Conservation (phyloP, 2,329 filamentous ascomycete genomes). For the Zalaria sp. region DNA sequence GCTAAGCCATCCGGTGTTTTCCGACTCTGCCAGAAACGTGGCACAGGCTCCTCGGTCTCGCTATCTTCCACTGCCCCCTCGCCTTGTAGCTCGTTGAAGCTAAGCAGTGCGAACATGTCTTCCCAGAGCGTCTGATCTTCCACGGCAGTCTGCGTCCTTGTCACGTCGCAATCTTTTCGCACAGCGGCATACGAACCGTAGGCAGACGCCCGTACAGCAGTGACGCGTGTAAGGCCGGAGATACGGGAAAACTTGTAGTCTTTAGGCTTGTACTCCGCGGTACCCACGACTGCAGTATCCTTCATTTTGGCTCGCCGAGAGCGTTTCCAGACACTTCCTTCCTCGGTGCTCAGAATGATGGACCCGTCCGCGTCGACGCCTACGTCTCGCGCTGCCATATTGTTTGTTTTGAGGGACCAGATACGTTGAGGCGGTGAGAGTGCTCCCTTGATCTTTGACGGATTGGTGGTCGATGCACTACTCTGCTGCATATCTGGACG, state of each 20-base stretch:
- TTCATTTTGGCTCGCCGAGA: constrained; percentile 73
- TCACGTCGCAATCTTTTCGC: constrained; percentile 70
- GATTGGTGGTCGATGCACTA: constrained; percentile 74
- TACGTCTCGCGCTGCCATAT: constrained; percentile 73
- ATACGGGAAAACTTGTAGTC: constrained; percentile 94
- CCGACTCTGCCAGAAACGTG: constrained; percentile 34
- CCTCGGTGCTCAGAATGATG: constrained; percentile 84
- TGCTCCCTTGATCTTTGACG: constrained; percentile 73
- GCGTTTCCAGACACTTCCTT: constrained; percentile 84
- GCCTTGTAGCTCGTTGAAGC: constrained; percentile 44
- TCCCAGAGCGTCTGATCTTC: constrained; percentile 57
- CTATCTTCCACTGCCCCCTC: constrained; percentile 27
- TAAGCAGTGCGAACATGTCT: constrained; percentile 56
- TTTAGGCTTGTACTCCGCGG: constrained; percentile 51
- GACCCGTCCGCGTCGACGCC: constrained; percentile 85
- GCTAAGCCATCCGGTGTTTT: constrained; percentile 33
- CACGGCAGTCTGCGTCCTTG: constrained; percentile 56
- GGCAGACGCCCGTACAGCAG: constrained; percentile 71
- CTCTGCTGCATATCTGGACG: constrained; percentile 46
- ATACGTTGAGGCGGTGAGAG: constrained; percentile 66
- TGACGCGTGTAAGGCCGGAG: constrained; percentile 72
- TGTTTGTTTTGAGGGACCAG: constrained; percentile 78
- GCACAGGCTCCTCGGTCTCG: constrained; percentile 27
- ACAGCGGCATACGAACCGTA: constrained; percentile 85
- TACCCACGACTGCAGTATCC: constrained; percentile 37